Evolutionary conservation across 2,329 filamentous ascomycete genomes (phyloP).

Genomic region (Alternaria rosae): DNA sequence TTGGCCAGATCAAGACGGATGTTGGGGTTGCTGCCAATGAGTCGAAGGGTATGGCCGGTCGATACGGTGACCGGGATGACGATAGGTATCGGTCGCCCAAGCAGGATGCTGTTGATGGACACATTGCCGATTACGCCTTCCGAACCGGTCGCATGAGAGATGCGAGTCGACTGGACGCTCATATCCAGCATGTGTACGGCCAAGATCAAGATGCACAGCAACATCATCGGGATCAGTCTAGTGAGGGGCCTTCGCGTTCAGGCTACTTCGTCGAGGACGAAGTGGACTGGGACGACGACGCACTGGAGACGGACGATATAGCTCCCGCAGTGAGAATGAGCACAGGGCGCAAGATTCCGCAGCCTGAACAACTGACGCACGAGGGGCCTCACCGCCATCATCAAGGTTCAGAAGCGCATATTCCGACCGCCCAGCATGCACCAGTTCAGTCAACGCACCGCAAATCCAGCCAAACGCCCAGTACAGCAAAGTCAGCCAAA

Average conservation of each 20-base stretch:
- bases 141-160: neutral
- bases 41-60: neutral
- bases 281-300: constrained; percentile 1
- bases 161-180: neutral
- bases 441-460: neutral
- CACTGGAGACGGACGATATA: neutral
- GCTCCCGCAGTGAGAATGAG: neutral
- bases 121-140: neutral
- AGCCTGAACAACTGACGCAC: neutral
- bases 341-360: neutral
- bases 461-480: neutral
- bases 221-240: neutral
- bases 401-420: rapidly evolving
- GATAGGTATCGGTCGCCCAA: neutral
- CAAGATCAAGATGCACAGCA: neutral
- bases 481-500: neutral
- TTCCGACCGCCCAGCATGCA: neutral
- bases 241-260: neutral
- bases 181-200: neutral
- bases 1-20: neutral
- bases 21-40: neutral
- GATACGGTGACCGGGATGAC: neutral
- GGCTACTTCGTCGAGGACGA: neutral
- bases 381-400: neutral
- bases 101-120: neutral